phyloP scores from a whole-genome alignment of 2,329 filamentous ascomycete genomes.

The Colletotrichum chlorophyti region DNA sequence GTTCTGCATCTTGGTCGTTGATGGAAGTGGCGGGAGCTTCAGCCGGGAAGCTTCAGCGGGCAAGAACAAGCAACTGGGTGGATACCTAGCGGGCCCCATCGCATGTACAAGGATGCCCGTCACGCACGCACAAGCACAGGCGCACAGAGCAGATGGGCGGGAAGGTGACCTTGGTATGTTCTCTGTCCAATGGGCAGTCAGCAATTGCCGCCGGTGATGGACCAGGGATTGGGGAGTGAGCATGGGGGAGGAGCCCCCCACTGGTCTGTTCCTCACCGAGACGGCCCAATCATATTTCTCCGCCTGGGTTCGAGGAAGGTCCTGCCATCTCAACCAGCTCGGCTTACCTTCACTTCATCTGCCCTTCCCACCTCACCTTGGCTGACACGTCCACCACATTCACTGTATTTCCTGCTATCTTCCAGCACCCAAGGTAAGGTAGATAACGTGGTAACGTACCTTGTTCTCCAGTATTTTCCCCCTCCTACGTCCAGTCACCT shows the following conservation, averaged over 20 bases:
- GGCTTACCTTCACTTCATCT: background rate
- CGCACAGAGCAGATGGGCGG: constrained; percentile 1
- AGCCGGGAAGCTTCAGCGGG: constrained; percentile 13
- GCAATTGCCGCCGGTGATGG: constrained; percentile 36
- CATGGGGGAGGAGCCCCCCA: constrained; percentile 3
- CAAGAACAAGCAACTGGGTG: background rate
- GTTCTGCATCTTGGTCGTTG: too few relatives aligned
- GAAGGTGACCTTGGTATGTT: background rate
- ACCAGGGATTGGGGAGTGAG: constrained; percentile 11
- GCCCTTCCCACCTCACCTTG: background rate
- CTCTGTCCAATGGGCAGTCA: constrained; percentile 32
- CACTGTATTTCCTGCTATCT: background rate
- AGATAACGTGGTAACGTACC: too few relatives aligned
- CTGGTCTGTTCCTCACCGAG: constrained; percentile 14
- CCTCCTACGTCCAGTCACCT: too few relatives aligned
- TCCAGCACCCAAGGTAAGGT: too few relatives aligned
- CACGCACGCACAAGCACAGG: background rate
- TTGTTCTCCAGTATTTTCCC: too few relatives aligned
- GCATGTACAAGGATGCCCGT: background rate
- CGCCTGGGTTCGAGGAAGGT: constrained; percentile 3
- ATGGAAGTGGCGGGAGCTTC: constrained; percentile 4
- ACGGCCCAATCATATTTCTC: constrained; percentile 14
- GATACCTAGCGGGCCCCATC: background rate
- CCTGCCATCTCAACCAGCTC: background rate
- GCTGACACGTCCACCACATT: background rate